Evolutionary conservation across 805 yeast genomes (phyloP), one percentile per base, ranked within the genome.

Genomic region (Clavispora santaluciae): DNA sequence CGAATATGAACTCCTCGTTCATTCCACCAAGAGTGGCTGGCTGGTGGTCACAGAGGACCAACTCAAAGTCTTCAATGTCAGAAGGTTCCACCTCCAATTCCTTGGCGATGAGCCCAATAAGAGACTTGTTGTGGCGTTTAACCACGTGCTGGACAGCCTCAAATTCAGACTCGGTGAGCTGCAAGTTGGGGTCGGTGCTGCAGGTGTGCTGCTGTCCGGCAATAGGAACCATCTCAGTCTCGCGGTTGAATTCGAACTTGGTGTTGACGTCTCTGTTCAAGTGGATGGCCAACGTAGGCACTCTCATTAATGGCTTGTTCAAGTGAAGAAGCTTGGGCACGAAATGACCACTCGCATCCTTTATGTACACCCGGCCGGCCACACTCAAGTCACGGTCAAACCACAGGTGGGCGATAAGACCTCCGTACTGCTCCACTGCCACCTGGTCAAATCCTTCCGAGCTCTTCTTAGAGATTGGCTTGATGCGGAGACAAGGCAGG

Each of bases 391-490:
- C 97, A 44, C 97, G 79, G 61, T 91, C 99, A 57, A 93, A 91
- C 97, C 98, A 91, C 5, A 96, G 79, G 59, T 87, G 96, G 80
- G 97, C 93, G 41, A 90, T 81, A 38, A 96, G 93, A 25, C 98
- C 98, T 42, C 99, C 98, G 56, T 91, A 91, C 37, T 83, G 78
- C 63, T 93, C 98, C 8, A 93, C 95, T 28, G 96, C 98, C 15
- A 93, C 79, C 60, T 90, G 96, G 41, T 79, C 73, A 55, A 80
- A 91, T 1, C 95, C 95, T 53, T 86, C 90, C 13, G 72, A 66
- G 9, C 67, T 61, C 50, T 76, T 78, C 56, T 81, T 79, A 18
- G 95, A 85, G 22, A 84, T 70, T 10, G 99, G 99, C 65, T 91
- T 93, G 50, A 91, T 78, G 57, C 95, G 76, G 49, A 91, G 70